phyloP scores from a whole-genome alignment of 345 rosid species.

The Salix purpurea region DNA sequence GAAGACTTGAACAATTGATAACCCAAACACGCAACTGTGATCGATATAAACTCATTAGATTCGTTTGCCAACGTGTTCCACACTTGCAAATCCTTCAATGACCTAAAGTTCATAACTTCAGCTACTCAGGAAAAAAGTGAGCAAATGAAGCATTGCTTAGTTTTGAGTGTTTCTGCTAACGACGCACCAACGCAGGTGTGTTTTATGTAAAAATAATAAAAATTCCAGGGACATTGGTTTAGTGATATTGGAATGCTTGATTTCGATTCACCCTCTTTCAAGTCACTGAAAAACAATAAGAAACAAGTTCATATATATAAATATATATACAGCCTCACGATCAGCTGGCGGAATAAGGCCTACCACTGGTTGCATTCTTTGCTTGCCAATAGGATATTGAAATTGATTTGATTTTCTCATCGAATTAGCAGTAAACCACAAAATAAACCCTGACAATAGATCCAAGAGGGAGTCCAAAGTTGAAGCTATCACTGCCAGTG shows the following conservation, averaged over 20 bases:
- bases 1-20: neutral
- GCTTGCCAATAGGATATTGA: constrained; percentile 45
- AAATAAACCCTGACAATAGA: constrained; percentile 40
- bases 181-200: neutral
- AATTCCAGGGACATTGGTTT: neutral
- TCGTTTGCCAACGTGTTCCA: neutral
- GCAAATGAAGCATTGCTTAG: neutral
- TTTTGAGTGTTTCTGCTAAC: neutral
- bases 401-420: constrained; percentile 40
- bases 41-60: neutral
- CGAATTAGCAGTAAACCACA: constrained; percentile 42
- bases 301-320: neutral
- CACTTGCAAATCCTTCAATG: neutral
- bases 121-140: neutral
- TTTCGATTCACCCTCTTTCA: neutral
- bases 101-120: neutral
- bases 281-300: neutral
- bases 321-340: no score
- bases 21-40: neutral
- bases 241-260: neutral
- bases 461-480: constrained; percentile 40
- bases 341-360: neutral
- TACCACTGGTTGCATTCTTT: constrained; percentile 50
- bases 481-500: constrained; percentile 45
- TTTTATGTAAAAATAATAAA: neutral